phyloP scores from a whole-genome alignment of 768 basidiomycete genomes.

The Leccinum imitatum region DNA sequence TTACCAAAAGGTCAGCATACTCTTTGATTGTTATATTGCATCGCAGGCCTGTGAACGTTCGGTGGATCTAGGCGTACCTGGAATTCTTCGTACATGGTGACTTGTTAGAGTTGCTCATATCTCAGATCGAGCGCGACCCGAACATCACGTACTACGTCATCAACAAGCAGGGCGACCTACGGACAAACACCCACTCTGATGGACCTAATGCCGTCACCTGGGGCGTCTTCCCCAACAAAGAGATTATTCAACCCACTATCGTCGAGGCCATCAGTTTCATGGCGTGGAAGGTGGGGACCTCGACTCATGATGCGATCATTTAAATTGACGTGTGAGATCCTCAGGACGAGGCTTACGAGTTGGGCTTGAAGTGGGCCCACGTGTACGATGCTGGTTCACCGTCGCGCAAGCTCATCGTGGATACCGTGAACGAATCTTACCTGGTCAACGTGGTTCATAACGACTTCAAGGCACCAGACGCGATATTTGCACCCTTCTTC shows the following conservation, averaged over 20 bases:
- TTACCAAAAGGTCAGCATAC: slow-evolving; percentile 80
- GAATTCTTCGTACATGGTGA: slow-evolving; percentile 89
- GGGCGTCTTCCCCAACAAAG: slow-evolving; percentile 98
- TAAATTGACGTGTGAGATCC: slow-evolving; percentile 3
- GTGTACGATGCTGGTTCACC: slow-evolving; percentile 78
- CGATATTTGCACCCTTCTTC: slow-evolving; percentile 87
- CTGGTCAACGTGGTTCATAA: slow-evolving; percentile 97
- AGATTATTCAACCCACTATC: slow-evolving; percentile 93
- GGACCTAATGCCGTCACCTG: slow-evolving; percentile 99
- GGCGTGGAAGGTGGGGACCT: slow-evolving; percentile 83
- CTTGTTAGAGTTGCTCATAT: slow-evolving; percentile 68
- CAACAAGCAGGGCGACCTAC: slow-evolving; percentile 91
- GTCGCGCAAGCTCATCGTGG: slow-evolving; percentile 71
- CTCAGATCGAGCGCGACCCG: slow-evolving; percentile 81
- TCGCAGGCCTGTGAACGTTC: background rate
- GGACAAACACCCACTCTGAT: slow-evolving; percentile 92
- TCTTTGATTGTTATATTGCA: background rate
- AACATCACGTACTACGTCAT: slow-evolving; percentile 97
- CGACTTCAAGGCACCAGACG: slow-evolving; percentile 81
- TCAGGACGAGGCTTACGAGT: slow-evolving; percentile 91
- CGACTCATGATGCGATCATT: background rate
- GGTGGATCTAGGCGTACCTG: slow-evolving; percentile 72
- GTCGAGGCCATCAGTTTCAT: slow-evolving; percentile 98
- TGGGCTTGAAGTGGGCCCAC: slow-evolving; percentile 88
- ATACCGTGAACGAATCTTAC: slow-evolving; percentile 77